Base-by-base conservation (phyloP, 208 protist genomes). In the Crithidia bombi region DNA sequence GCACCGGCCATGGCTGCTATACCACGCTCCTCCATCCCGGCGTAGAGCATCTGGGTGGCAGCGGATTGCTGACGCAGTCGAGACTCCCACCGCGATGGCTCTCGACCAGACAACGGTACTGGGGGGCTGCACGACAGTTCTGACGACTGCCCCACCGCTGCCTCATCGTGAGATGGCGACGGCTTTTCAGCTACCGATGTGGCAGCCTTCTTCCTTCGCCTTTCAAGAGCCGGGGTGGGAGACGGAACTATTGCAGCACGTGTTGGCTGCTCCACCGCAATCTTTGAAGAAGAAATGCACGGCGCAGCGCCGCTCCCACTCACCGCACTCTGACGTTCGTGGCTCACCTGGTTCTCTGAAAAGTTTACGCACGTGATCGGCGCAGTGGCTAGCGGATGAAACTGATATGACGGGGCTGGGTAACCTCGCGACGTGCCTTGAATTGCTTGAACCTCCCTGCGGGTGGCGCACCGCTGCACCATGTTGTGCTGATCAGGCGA, bases 361-460 rank as follows among this genome's bases (percentile, higher is more conserved):
- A 74, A 73, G 46, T 30, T 25, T 1, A 78, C 41, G 9, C 11
- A 19, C 14, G 62, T 69, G 12, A 49, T 23, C 2, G 77, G 77
- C 12, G 70, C 71, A 21, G 77, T 82, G 52, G 66, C 26, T 26
- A 82, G 47, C 3, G 72, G 72, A 1, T 25, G 28, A 35, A 82
- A 82, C 14, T 19, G 19, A 25, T 59, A 70, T 21, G 67, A 17
- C 17, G 73, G 73, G 5, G 59, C 33, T 23, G 47, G 59, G 7
- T 28, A 33, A 47, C 10, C 11, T 3, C 33, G 1, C 30, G 30
- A 44, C 9, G 11, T 33, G 6, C n/a, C 39, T 43, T 33, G 25
- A 0, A n/a, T 25, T 15, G 52, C 43, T n/a, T n/a, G 11, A 23
- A 19, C 25, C 43, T 54, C 28, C 12, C 41, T 66, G 0, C 43